Evolutionary conservation across 78 protist species (phyloP), one percentile per base, ranked within the genome.

Genomic region (Monosiga brevicollis): DNA sequence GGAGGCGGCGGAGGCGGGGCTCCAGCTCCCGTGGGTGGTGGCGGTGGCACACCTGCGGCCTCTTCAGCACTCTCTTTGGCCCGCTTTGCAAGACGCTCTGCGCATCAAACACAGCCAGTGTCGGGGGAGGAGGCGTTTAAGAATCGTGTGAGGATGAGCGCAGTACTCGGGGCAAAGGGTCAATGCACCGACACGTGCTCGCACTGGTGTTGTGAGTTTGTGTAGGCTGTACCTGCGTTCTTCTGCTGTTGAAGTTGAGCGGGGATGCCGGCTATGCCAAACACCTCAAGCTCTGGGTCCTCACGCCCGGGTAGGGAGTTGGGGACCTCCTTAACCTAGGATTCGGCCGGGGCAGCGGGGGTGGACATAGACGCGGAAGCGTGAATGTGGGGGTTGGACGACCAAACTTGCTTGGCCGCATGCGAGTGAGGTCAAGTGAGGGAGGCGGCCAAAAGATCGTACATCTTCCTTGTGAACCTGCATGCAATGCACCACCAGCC

Each of bases 241-340:
- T 1, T 6, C 25, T 22, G 1, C 40, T 0, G 25, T 43, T 36
- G 0, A 38, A 41, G 35, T 1, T 90, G 88, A 34, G 76, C 92
- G 2, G 95, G 95, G n/a, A 93, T 84, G 75, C 95, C 95, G 22
- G 82, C 92, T 94, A 93, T 93, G 39, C 95, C 95, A 83, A 80
- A 89, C 25, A 93, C 89, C 34, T 93, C 93, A 24, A 78, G 74
- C 32, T 84, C 91, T 24, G 81, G 42, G 32, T 83, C 71, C 42
- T 90, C 94, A 70, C 92, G 85, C 20, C 94, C 95, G 20, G 90
- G 93, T 32, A 80, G 91, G 26, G 95, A 81, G 72, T 88, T 88
- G 38, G 92, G 92, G 70, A 93, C 94, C 86, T 84, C 35, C 38
- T 29, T 49, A 42, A 75, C n/a, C n/a, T n/a, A n/a, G n/a, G n/a